Evolutionary conservation across 805 yeast genomes (phyloP).

Genomic region (Candida namnaoensis): DNA sequence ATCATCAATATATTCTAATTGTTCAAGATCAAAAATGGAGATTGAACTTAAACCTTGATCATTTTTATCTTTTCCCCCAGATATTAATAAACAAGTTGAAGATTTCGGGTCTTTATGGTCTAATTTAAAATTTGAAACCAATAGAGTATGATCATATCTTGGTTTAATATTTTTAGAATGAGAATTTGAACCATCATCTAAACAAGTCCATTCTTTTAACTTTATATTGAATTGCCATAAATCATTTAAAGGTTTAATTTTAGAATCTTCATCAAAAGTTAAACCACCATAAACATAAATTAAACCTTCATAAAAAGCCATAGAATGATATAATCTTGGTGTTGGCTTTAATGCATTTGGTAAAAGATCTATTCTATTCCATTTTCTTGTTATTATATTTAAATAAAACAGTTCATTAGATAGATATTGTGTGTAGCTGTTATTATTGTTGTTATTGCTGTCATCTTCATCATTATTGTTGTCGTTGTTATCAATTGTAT

Average conservation of each 20-base stretch:
- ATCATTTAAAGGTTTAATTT: slow-evolving; percentile 46
- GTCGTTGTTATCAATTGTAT: no score
- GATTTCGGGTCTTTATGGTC: slow-evolving; percentile 25
- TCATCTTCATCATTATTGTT: no score
- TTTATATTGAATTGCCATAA: slow-evolving; percentile 59
- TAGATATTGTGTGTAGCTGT: slow-evolving; percentile 25
- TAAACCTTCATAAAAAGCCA: slow-evolving; percentile 39
- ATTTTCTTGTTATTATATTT: slow-evolving; percentile 46
- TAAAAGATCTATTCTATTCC: slow-evolving; percentile 37
- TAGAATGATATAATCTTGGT: slow-evolving; percentile 49
- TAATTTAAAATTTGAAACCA: slow-evolving; percentile 28
- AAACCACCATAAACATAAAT: slow-evolving; percentile 64
- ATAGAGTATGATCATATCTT: slow-evolving; percentile 47
- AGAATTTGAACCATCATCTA: slow-evolving; percentile 33
- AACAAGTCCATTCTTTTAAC: slow-evolving; percentile 42
- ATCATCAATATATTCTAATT: slow-evolving; percentile 16
- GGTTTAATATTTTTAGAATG: slow-evolving; percentile 17
- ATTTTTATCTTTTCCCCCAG: slow-evolving; percentile 40
- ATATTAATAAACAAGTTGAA: slow-evolving; percentile 37
- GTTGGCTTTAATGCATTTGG: slow-evolving; percentile 5
- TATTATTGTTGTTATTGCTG: no score
- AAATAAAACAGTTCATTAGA: slow-evolving; percentile 59
- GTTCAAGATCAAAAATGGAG: slow-evolving; percentile 36
- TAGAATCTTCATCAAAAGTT: slow-evolving; percentile 25
- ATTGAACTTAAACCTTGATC: slow-evolving; percentile 22